Evolutionary conservation across 805 yeast genomes (phyloP), one percentile per base, ranked within the genome.

Genomic region (Kazachstania viticola): DNA sequence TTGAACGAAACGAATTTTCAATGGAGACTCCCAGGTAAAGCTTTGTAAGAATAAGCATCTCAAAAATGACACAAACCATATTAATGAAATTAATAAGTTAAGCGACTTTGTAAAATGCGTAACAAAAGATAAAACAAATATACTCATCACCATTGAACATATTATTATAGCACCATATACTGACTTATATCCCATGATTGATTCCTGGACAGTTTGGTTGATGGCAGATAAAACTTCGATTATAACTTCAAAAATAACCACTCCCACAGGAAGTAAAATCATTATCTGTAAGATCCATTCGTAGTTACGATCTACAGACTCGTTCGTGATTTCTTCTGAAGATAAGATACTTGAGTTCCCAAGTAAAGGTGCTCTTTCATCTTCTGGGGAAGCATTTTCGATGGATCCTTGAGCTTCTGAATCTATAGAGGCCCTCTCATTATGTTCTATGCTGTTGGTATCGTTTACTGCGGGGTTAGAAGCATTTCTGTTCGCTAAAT

Each of bases 281-380:
- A 81, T 41, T 45, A 71, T 83, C 51, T 85, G 94, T 13, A 82
- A 41, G 12, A 77, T 65, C 95, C 95, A 85, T 45, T 79, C 94
- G 48, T 79, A 82, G 25, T 76, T 69, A 29, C 17, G 22, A 4
- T 15, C 12, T 7, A 3, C n/a, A n/a, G n/a, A n/a, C n/a, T n/a
- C n/a, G n/a, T n/a, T n/a, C n/a, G n/a, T n/a, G n/a, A n/a, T n/a
- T n/a, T n/a, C n/a, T n/a, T n/a, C n/a, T n/a, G n/a, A n/a, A n/a
- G n/a, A n/a, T n/a, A n/a, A n/a, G n/a, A n/a, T n/a, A n/a, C n/a
- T n/a, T n/a, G n/a, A n/a, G n/a, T n/a, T n/a, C n/a, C n/a, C n/a
- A n/a, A 5, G 8, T 11, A 14, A 12, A n/a, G 63, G 64, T 1
- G 64, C 42, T 23, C 54, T 41, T 31, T 58, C 61, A 32, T 49